Conservation (phyloP, 768 basidiomycete species). For the Tulasnella sp. region DNA sequence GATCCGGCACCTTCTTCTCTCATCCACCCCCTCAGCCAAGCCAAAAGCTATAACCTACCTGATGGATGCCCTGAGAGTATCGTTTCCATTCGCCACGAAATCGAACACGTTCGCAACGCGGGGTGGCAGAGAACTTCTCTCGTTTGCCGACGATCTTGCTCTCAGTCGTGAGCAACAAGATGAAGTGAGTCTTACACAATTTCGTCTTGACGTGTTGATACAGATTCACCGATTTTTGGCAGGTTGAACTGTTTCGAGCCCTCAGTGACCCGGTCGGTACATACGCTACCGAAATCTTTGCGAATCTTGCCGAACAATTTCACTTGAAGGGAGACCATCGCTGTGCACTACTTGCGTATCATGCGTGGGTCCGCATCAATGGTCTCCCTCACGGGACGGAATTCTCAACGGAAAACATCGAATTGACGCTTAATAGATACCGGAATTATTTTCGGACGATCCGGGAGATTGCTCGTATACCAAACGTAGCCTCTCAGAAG, state of each 20-base stretch:
- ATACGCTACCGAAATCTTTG: background rate
- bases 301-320: background rate
- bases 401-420: too few relatives aligned
- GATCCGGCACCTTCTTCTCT: background rate
- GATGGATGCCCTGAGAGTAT: background rate
- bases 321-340: background rate
- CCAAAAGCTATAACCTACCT: background rate
- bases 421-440: too few relatives aligned
- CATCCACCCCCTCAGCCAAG: background rate
- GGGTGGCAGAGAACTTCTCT: background rate
- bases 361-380: constrained; percentile 1
- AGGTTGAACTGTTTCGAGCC: background rate
- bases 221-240: background rate
- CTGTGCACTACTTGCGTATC: background rate
- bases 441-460: too few relatives aligned
- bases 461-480: too few relatives aligned
- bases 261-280: background rate
- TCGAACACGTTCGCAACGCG: background rate
- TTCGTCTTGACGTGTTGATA: background rate
- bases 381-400: too few relatives aligned
- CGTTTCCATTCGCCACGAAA: background rate
- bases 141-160: background rate
- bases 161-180: background rate
- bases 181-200: background rate
- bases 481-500: too few relatives aligned